A percentile compares a stretch with the other conserved stretches of the same genome.
Conservation (phyloP, 305 asterid species). For the Withania somnifera region DNA sequence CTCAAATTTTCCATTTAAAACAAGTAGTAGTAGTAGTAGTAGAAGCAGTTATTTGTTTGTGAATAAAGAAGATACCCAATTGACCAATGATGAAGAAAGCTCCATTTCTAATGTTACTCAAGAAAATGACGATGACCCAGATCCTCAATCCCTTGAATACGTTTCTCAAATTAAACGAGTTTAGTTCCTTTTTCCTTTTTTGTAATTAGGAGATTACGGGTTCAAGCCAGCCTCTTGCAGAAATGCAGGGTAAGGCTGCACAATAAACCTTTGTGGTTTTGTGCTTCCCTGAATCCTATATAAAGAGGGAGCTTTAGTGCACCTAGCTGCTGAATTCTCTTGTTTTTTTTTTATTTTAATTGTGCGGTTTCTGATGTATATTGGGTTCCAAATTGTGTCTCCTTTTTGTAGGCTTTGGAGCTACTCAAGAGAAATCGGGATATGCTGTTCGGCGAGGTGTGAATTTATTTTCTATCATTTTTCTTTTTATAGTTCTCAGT, state of each 20-base stretch:
- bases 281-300: no score
- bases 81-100: conserved; percentile 26
- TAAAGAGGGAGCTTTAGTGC: no score
- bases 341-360: no score
- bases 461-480: neutral
- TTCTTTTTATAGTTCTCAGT: neutral
- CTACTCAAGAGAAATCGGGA: conserved; percentile 78
- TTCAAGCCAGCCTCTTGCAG: no score
- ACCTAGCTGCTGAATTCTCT: neutral
- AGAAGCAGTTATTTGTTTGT: neutral
- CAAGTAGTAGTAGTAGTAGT: neutral
- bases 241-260: no score
- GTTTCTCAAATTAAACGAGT: conserved; percentile 62
- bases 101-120: conserved; percentile 17
- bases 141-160: conserved; percentile 54
- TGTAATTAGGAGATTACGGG: no score
- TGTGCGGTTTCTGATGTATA: neutral
- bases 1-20: neutral
- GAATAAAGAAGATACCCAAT: neutral
- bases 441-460: conserved; percentile 82
- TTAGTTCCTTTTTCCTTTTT: neutral
- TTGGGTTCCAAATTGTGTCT: neutral
- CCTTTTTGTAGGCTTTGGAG: conserved; percentile 52
- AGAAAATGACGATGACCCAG: conserved; percentile 26
- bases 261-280: no score